These are phyloP conservation scores for Forsythia viridissima DNA, from an alignment of 257 asterid species.

Conservation along the genomic window DNA sequence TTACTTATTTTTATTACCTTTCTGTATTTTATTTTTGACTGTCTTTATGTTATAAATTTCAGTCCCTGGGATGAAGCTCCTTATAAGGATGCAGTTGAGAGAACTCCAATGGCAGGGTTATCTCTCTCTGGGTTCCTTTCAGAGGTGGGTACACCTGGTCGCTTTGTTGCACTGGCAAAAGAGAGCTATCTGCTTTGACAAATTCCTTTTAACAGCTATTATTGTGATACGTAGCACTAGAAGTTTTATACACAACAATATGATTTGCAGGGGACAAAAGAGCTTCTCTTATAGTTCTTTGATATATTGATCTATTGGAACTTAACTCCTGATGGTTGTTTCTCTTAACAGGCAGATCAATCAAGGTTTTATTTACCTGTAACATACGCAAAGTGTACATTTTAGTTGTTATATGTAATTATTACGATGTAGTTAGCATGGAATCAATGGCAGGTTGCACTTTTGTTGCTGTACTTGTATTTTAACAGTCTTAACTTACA, in stretches of 20 bases:
- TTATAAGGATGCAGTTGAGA: conserved; percentile 85
- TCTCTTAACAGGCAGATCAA: neutral
- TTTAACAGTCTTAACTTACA: neutral
- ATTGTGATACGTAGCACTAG: neutral
- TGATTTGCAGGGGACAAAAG: conserved; percentile 7
- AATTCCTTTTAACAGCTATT: conserved; percentile 6
- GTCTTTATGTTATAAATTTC: conserved; percentile 37
- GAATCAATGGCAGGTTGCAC: conserved; percentile 4
- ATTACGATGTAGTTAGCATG: conserved; percentile 7
- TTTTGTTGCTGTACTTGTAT: neutral
- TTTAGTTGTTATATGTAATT: conserved; percentile 5
- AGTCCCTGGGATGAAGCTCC: conserved; percentile 96
- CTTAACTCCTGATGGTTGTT: conserved; percentile 1
- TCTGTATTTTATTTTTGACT: conserved; percentile 23
- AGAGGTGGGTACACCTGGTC: conserved; percentile 59
- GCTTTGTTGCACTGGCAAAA: conserved; percentile 17
- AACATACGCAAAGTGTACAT: neutral
- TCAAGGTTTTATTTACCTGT: conserved; percentile 12
- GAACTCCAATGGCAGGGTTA: conserved; percentile 71
- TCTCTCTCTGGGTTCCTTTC: conserved; percentile 88
- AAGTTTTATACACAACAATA: conserved; percentile 5
- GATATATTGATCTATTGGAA: conserved; percentile 6
- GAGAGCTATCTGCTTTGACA: conserved; percentile 12
- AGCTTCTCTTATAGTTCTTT: conserved; percentile 3
- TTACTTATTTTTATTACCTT: conserved; percentile 14